These are phyloP conservation scores for Trametes cinnabarina DNA, from an alignment of 768 basidiomycete species.

Conservation along the genomic window DNA sequence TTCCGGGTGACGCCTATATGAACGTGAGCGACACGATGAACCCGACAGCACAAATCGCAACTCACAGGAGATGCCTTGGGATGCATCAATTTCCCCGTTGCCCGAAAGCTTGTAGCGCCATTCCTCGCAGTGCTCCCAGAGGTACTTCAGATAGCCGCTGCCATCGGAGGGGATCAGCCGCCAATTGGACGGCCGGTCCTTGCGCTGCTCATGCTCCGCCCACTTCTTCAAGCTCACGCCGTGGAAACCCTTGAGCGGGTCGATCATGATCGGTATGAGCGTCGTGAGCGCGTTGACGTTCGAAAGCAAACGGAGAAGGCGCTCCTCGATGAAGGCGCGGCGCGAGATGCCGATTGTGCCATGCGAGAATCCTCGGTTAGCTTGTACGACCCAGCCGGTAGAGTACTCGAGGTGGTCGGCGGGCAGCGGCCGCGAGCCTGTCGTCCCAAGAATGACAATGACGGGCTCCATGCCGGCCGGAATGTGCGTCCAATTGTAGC, in stretches of 20 bases:
- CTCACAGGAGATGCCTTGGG: slow-evolving; percentile 24
- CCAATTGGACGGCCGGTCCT: slow-evolving; percentile 24
- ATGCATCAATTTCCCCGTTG: slow-evolving; percentile 16
- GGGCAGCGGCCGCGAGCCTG: slow-evolving; percentile 19
- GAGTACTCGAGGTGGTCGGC: slow-evolving; percentile 22
- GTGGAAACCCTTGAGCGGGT: slow-evolving; percentile 16
- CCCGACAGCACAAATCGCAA: not conserved
- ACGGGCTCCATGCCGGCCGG: slow-evolving; percentile 20
- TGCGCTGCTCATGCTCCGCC: slow-evolving; percentile 24
- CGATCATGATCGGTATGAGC: slow-evolving; percentile 21
- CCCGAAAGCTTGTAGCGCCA: slow-evolving; percentile 29
- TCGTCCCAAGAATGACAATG: slow-evolving; percentile 29
- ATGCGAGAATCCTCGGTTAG: slow-evolving; percentile 21
- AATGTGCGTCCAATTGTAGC: slow-evolving; percentile 20
- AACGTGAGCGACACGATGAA: not conserved
- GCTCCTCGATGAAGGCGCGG: slow-evolving; percentile 28
- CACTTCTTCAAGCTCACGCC: slow-evolving; percentile 26
- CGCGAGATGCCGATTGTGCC: slow-evolving; percentile 28
- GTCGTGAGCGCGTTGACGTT: slow-evolving; percentile 30
- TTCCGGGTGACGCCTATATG: slow-evolving; percentile 29
- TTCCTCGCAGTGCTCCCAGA: slow-evolving; percentile 28
- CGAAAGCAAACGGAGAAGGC: slow-evolving; percentile 26
- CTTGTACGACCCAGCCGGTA: slow-evolving; percentile 23
- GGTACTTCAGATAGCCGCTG: slow-evolving; percentile 22
- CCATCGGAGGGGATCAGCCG: slow-evolving; percentile 7